Evolutionary conservation across 345 rosid species (phyloP).

Genomic region (Crucihimalaya himalaica): DNA sequence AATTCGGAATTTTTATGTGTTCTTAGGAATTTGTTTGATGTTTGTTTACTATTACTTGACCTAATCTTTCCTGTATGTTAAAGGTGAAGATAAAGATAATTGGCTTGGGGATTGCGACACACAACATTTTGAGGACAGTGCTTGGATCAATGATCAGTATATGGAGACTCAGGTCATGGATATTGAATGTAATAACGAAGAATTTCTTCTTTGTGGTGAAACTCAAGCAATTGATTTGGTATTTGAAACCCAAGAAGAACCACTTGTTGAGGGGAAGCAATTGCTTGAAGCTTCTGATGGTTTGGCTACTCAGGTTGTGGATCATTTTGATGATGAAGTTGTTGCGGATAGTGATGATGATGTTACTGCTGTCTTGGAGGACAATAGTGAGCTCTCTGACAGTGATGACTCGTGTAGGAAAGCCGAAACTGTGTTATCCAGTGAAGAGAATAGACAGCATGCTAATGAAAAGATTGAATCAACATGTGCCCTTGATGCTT

Average conservation of each 20-base stretch:
- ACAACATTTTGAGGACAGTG: slow-evolving; percentile 35
- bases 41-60: background rate
- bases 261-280: slow-evolving; percentile 22
- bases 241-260: slow-evolving; percentile 38
- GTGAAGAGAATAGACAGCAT: slow-evolving; percentile 29
- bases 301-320: slow-evolving; percentile 39
- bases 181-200: slow-evolving; percentile 35
- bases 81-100: slow-evolving; percentile 33
- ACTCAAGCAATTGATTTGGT: slow-evolving; percentile 44
- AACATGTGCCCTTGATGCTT: slow-evolving; percentile 29
- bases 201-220: slow-evolving; percentile 38
- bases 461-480: slow-evolving; percentile 24
- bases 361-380: slow-evolving; percentile 54
- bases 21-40: background rate
- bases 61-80: background rate
- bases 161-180: slow-evolving; percentile 46
- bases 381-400: slow-evolving; percentile 39
- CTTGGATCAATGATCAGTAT: slow-evolving; percentile 27
- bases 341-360: slow-evolving; percentile 51
- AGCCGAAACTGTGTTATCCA: slow-evolving; percentile 30
- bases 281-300: slow-evolving; percentile 34
- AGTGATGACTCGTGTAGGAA: slow-evolving; percentile 34
- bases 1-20: background rate
- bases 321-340: slow-evolving; percentile 27
- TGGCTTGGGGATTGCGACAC: slow-evolving; percentile 14